These are phyloP conservation scores for Centrapalus pauciflorus DNA, from an alignment of 129 eudicot species.

Conservation along the genomic window DNA sequence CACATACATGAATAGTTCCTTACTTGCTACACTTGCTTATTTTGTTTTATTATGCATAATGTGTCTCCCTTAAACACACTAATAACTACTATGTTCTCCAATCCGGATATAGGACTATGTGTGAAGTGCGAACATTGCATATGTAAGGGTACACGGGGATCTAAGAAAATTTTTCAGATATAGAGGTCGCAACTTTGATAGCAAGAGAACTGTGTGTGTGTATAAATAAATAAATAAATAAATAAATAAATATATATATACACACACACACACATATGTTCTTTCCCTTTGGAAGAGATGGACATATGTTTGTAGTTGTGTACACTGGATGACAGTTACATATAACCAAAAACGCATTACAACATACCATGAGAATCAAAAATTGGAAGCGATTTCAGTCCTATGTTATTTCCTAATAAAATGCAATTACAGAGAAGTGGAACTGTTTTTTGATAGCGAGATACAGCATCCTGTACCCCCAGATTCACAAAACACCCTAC, in stretches of 20 bases:
- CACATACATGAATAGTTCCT: background rate
- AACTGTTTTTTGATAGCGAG: background rate
- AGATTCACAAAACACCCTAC: constrained; percentile 1
- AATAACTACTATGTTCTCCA: background rate
- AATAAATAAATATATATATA: too few relatives aligned
- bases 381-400: background rate
- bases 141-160: constrained; percentile 6
- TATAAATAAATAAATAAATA: too few relatives aligned
- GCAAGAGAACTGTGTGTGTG: background rate
- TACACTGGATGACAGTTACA: background rate
- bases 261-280: too few relatives aligned
- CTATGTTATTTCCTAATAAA: background rate
- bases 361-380: background rate
- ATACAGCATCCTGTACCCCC: background rate
- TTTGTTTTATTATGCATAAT: background rate
- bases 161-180: background rate
- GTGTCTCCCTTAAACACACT: background rate
- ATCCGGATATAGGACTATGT: background rate
- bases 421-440: background rate
- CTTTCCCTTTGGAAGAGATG: background rate
- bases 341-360: background rate
- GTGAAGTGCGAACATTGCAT: background rate
- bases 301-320: background rate
- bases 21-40: constrained; percentile 9
- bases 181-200: too few relatives aligned